Evolutionary conservation across 345 rosid species (phyloP), one percentile per base, ranked within the genome.

Genomic region (Psidium friedrichsthalianum): DNA sequence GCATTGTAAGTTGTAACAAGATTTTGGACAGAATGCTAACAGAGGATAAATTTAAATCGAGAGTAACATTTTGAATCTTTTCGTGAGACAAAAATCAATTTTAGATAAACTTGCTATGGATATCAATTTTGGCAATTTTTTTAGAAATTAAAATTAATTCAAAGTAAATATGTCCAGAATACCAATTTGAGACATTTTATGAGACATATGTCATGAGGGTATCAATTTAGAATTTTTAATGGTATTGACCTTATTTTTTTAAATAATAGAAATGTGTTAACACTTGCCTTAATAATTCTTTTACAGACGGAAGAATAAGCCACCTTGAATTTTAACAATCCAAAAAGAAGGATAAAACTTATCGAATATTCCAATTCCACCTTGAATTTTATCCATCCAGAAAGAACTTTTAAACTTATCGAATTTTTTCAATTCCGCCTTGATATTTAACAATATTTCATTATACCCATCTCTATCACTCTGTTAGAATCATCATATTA

Each of bases 111-210:
- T 4, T 42, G 44, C 6, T 5, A 42, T 42, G 44, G 6, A 42
- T 42, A 42, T 42, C 6, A 42, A 42, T 42, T 42, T 42, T 42
- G 6, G 5, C 36, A 36, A 42, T 42, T 42, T 42, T 51, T 51
- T 51, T 51, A 51, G 52, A 51, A 51, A 59, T 59, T 8, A 59
- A 59, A 59, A 59, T 14, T 27, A 13, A n/a, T 59, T 59, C 15
- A 6, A 3, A 6, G 6, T 1, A 59, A 59, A 59, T 1, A 12
- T 14, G 3, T 59, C 36, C 0, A 6, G 29, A 4, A 59, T 59
- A 27, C 20, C 36, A 6, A 3, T 3, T 64, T 1, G 11, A 14
- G 8, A 3, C 15, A 3, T 64, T 29, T 20, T 0, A 0, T 8
- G 42, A 29, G 11, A 29, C 4, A 29, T 27, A 14, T 64, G 7